Base-by-base conservation (phyloP, 2,329 filamentous ascomycete species). In the Cladorrhinum sp. region DNA sequence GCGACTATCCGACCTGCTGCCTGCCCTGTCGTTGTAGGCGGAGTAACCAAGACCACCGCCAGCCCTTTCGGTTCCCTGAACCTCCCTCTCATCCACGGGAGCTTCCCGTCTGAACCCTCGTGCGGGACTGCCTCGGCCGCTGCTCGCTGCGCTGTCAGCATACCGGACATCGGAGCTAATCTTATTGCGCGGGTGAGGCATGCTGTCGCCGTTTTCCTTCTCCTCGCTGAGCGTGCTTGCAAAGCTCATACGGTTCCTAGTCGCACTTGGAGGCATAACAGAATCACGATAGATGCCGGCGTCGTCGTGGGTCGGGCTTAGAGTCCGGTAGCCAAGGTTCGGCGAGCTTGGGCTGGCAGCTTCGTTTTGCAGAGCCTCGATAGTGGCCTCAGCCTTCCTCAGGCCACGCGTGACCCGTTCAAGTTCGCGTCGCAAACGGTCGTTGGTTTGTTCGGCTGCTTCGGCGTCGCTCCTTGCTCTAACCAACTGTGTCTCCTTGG, bases 401-500 rank as follows among this genome's bases (percentile, higher is more conserved):
- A 91, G 82, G 67, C 96, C 95, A 60, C 92, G 90, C 83, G 98
- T 98, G 63, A 99, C 81, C 57, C 95, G 86, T 67, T 99, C 95
- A 52, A 97, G 88, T 76, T 99, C 95, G 58, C 93, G 86, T 64
- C 90, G 83, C 57, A 96, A 83, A 60, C 91, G 88, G 64, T 95
- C 91, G 57, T 95, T 92, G 61, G 87, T 89, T 69, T 92, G 88
- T 72, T 97, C 92, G 0, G 93, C 91, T 0, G 91, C 87, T 73
- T 98, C 94, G 30, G 89, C 90, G 70, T 99, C 95, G 66, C 90
- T 92, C 58, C 93, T 85, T 10, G 95, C 93, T 50, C 95, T 88
- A 9, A 98, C 94, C 4, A 99, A 83, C 70, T 99, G 95, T 2
- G 95, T 98, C 75, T 99, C 95, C 76, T 99, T 99, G 14, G 95